Percentiles rank a stretch among this genome's conserved stretches.
Evolutionary conservation across 805 yeast species (phyloP).

Genomic region (Ogataea neopini): DNA sequence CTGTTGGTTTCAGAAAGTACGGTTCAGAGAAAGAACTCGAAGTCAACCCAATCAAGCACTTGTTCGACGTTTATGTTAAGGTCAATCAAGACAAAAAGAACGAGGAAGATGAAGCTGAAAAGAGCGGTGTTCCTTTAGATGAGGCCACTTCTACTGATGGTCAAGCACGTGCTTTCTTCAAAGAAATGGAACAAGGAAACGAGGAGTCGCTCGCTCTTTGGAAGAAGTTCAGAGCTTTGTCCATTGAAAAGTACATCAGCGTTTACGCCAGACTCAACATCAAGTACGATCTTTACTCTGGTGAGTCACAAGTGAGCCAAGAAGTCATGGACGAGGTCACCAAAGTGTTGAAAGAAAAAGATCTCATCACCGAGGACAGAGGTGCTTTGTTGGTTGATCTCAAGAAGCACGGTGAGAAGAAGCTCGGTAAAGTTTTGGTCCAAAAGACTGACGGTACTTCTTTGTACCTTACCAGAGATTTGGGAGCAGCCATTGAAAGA

Average conservation of each 20-base stretch:
- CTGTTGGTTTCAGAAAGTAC: slow-evolving; percentile 85
- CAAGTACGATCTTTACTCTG: slow-evolving; percentile 83
- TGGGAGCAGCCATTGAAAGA: slow-evolving; percentile 95
- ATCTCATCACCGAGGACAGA: slow-evolving; percentile 77
- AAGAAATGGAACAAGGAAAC: slow-evolving; percentile 92
- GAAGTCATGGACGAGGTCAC: slow-evolving; percentile 69
- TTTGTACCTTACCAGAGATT: slow-evolving; percentile 90
- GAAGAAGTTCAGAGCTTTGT: slow-evolving; percentile 86
- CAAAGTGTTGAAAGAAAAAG: slow-evolving; percentile 60
- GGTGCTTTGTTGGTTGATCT: slow-evolving; percentile 91
- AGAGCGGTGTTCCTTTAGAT: slow-evolving; percentile 50
- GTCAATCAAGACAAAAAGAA: slow-evolving; percentile 74
- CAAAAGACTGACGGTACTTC: slow-evolving; percentile 96
- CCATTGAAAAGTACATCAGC: slow-evolving; percentile 79
- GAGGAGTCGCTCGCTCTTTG: slow-evolving; percentile 73
- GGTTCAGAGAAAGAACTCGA: slow-evolving; percentile 75
- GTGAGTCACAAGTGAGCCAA: slow-evolving; percentile 90
- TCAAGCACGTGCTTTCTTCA: slow-evolving; percentile 85
- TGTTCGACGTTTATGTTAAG: slow-evolving; percentile 90
- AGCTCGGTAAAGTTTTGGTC: slow-evolving; percentile 88
- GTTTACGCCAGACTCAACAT: slow-evolving; percentile 94
- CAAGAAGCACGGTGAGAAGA: slow-evolving; percentile 75
- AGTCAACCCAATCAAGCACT: slow-evolving; percentile 86
- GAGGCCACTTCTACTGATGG: slow-evolving; percentile 62
- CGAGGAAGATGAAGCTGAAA: slow-evolving; percentile 56